These are phyloP conservation scores for Rosa rugosa DNA, from an alignment of 306 rosid species.

Conservation along the genomic window DNA sequence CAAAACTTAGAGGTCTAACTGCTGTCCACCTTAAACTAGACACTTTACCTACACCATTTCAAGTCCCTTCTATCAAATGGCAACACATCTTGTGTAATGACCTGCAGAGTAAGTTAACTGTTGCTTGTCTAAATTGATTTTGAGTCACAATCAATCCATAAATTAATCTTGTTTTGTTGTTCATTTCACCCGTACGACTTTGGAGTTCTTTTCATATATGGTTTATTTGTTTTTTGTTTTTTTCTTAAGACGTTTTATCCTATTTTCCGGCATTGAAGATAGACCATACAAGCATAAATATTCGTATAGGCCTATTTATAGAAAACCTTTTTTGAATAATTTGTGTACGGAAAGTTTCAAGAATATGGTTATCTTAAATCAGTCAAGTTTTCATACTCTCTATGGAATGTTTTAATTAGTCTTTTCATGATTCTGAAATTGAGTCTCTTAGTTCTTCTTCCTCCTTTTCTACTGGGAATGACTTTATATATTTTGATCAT, in stretches of 20 bases:
- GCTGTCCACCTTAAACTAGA: not conserved
- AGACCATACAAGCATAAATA: conserved; percentile 55
- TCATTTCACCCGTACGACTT: not conserved
- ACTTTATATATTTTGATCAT: conserved; percentile 1
- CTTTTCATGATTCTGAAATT: not conserved
- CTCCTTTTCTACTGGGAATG: too few species aligned
- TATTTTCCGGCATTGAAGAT: conserved; percentile 58
- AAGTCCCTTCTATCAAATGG: conserved; percentile 33
- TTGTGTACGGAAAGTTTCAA: conserved; percentile 54
- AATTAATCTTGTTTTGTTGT: conserved; percentile 2
- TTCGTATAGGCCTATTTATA: conserved; percentile 40
- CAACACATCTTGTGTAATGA: conserved; percentile 75
- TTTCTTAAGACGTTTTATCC: not conserved
- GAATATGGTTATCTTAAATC: not conserved
- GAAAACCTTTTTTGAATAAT: conserved; percentile 62
- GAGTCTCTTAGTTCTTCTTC: not conserved
- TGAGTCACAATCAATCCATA: not conserved
- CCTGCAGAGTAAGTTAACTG: conserved; percentile 51
- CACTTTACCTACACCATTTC: conserved; percentile 3
- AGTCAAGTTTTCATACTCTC: not conserved
- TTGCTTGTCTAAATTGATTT: conserved; percentile 11
- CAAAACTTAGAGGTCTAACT: conserved; percentile 59
- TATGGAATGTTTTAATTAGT: conserved; percentile 18
- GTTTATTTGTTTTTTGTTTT: not conserved
- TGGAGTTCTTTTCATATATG: conserved; percentile 8